Evolutionary conservation across 2,329 filamentous ascomycete genomes (phyloP).

Genomic region (Cordyceps pruinosa): DNA sequence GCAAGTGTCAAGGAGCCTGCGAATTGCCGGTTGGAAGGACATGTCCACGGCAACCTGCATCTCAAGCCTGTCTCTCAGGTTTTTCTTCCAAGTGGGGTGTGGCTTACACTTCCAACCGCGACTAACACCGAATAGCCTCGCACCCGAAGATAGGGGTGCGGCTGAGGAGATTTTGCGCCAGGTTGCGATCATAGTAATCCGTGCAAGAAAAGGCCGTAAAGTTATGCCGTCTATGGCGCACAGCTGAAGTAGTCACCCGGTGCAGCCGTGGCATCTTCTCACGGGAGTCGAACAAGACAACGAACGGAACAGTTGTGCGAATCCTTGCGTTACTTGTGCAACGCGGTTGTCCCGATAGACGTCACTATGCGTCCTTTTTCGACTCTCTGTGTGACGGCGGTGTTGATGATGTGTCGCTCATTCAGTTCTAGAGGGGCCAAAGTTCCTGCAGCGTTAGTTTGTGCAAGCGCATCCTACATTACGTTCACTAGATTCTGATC

Average conservation of each 20-base stretch:
- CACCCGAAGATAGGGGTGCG: constrained; percentile 1
- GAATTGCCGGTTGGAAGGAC: too few relatives aligned
- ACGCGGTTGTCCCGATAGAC: not conserved
- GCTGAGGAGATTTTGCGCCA: not conserved
- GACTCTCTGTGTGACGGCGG: not conserved
- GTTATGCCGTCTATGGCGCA: constrained; percentile 3
- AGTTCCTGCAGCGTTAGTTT: not conserved
- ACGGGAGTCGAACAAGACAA: not conserved
- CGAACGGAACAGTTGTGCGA: not conserved
- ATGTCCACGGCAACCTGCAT: too few relatives aligned
- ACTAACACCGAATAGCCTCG: constrained; percentile 6
- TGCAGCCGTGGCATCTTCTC: not conserved
- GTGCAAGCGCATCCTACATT: not conserved
- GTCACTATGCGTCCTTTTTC: not conserved
- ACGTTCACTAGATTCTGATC: not conserved
- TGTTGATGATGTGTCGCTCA: not conserved
- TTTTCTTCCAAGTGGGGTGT: not conserved
- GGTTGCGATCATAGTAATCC: not conserved
- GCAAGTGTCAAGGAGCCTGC: not conserved
- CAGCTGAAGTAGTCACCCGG: not conserved
- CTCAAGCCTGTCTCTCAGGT: not conserved
- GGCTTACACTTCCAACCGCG: not conserved
- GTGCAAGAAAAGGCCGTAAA: not conserved
- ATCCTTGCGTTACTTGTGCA: not conserved
- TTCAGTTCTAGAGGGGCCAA: not conserved